A percentile compares a stretch with the other conserved stretches of the same genome.
phyloP scores from a whole-genome alignment of 768 basidiomycete species.

The Leucocoprinus birnbaumii region DNA sequence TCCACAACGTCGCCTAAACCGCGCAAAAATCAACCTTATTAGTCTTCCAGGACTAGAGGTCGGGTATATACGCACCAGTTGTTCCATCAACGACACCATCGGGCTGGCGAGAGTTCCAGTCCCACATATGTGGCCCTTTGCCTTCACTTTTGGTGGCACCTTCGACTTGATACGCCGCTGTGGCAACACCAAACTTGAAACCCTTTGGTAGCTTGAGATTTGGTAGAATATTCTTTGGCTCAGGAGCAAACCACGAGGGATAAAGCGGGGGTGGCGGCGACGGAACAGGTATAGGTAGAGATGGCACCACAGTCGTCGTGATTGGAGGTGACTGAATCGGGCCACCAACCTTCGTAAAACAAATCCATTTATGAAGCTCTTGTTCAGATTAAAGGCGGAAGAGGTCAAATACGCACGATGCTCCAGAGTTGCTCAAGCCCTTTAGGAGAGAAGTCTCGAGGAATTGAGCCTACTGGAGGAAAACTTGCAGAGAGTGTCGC shows the following conservation, averaged over 20 bases:
- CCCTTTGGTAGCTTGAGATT: constrained; percentile 41
- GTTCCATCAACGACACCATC: constrained; percentile 39
- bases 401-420: constrained; percentile 25
- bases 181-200: constrained; percentile 51
- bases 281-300: constrained; percentile 34
- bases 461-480: constrained; percentile 37
- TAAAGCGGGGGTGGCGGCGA: constrained; percentile 43
- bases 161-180: constrained; percentile 52
- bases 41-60: background rate
- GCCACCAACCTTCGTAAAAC: constrained; percentile 29
- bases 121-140: constrained; percentile 47
- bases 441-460: constrained; percentile 34
- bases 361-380: too few species aligned
- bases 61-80: constrained; percentile 28
- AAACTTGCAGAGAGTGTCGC: constrained; percentile 21
- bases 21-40: background rate
- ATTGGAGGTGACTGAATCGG: constrained; percentile 41
- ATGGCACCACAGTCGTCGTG: constrained; percentile 39
- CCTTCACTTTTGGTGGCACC: constrained; percentile 49
- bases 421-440: constrained; percentile 40
- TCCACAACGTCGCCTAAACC: constrained; percentile 42
- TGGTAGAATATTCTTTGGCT: constrained; percentile 40
- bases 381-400: too few species aligned
- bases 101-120: constrained; percentile 45
- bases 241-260: constrained; percentile 42